phyloP scores from a whole-genome alignment of 2,329 filamentous ascomycete species.

The Colletotrichum plurivorum region DNA sequence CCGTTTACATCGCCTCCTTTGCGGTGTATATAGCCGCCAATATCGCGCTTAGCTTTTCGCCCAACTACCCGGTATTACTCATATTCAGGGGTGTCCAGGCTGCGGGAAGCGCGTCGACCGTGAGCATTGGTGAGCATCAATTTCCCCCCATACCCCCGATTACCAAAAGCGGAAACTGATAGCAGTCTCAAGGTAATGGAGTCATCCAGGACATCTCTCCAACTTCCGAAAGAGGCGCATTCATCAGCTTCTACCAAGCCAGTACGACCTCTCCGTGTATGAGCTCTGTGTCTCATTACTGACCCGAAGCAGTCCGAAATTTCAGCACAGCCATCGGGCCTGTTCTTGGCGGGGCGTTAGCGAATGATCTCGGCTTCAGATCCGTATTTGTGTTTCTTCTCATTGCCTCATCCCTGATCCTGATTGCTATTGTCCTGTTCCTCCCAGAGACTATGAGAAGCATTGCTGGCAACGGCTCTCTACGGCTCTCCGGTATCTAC shows the following conservation, averaged over 20 bases:
- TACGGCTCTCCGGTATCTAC: slow-evolving; percentile 45
- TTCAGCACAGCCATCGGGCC: slow-evolving; percentile 51
- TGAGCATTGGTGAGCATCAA: slow-evolving; percentile 57
- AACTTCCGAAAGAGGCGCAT: slow-evolving; percentile 46
- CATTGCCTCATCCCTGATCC: slow-evolving; percentile 29
- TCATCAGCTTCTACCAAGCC: slow-evolving; percentile 51
- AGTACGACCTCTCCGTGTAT: slow-evolving; percentile 41
- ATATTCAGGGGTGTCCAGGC: slow-evolving; percentile 63
- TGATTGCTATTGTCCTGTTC: slow-evolving; percentile 43
- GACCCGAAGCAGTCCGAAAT: slow-evolving; percentile 43
- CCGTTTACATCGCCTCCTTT: slow-evolving; percentile 61
- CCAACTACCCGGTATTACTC: slow-evolving; percentile 59
- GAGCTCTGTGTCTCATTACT: background rate
- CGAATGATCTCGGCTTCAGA: slow-evolving; percentile 41
- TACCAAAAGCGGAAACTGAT: background rate
- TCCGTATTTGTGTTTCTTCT: slow-evolving; percentile 40
- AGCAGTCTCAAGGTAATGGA: slow-evolving; percentile 40
- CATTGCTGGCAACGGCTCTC: slow-evolving; percentile 47
- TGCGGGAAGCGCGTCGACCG: slow-evolving; percentile 62
- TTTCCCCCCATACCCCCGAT: background rate
- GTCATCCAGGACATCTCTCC: slow-evolving; percentile 52
- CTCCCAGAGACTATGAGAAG: slow-evolving; percentile 48
- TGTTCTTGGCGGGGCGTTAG: slow-evolving; percentile 49
- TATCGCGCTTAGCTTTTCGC: slow-evolving; percentile 59
- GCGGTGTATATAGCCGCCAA: slow-evolving; percentile 62